Evolutionary conservation across 345 rosid genomes (phyloP), one percentile per base, ranked within the genome.

Genomic region (Hibiscus tridactylites): DNA sequence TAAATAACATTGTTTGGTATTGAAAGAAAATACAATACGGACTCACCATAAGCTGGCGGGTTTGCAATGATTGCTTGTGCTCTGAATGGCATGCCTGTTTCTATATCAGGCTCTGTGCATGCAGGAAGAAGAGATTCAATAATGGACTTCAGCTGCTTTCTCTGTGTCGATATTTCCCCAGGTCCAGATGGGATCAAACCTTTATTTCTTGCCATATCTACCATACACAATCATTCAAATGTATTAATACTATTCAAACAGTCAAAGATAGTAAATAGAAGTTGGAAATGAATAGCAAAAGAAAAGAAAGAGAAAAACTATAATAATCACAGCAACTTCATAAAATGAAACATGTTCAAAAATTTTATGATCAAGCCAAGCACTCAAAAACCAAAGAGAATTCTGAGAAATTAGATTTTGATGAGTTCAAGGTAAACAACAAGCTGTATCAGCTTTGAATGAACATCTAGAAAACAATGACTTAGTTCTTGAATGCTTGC

Each of bases 1-100:
- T 61, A 19, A 71, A 46, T 60, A 56, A 46, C 35, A 44, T 29
- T 52, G 44, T 68, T 26, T 63, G 53, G 69, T 46, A 65, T 26
- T 47, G 56, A 71, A 71, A 77, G 47, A 50, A 71, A 53, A 50
- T 68, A 35, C 12, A 44, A 52, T 33, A 52, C 62, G 65, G 66
- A 69, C 87, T 81, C 64, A 92, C 97, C 99, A 77, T 92, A 95
- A 33, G 97, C 97, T 58, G 97, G 97, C 70, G 99, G 99, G 75
- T 95, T 95, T 76, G 99, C 97, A 71, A 95, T 95, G 64, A 95
- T 88, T 61, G 99, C 99, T 79, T 95, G 97, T 71, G 97, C 97
- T 92, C 84, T 84, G 79, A 95, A 95, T 68, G 87, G 78, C 57
- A 70, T 75, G 70, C 84, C 83, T 57, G 97, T 86, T 87, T 88